These are phyloP conservation scores for Termitomyces titanicus DNA, from an alignment of 768 basidiomycete species.

Conservation along the genomic window DNA sequence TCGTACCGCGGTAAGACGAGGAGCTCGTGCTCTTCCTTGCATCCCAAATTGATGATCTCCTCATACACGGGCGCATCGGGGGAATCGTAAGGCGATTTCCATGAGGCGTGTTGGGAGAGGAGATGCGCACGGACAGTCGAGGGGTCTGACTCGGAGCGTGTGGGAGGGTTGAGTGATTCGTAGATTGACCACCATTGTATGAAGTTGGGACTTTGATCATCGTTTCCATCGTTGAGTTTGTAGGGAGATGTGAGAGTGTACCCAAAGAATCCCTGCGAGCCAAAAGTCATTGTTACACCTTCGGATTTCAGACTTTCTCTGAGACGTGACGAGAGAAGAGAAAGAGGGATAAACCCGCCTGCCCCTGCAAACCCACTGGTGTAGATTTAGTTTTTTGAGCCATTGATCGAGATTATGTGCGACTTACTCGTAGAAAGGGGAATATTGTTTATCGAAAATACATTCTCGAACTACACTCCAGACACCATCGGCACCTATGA, in stretches of 20 bases:
- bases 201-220: slow-evolving; percentile 9
- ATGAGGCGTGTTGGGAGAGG: slow-evolving; percentile 25
- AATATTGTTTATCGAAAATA: slow-evolving; percentile 25
- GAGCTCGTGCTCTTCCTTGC: slow-evolving; percentile 17
- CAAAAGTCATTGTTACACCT: slow-evolving; percentile 35
- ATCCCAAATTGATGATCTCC: slow-evolving; percentile 26
- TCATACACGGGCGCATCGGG: slow-evolving; percentile 19
- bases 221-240: slow-evolving; percentile 4
- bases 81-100: slow-evolving; percentile 33
- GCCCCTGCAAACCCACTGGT: slow-evolving; percentile 27
- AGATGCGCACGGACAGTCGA: slow-evolving; percentile 25
- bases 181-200: slow-evolving; percentile 43
- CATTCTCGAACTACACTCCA: slow-evolving; percentile 31
- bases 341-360: slow-evolving; percentile 34
- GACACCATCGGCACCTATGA: slow-evolving; percentile 39
- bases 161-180: slow-evolving; percentile 24
- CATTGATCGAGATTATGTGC: neutral
- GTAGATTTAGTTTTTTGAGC: neutral
- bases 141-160: slow-evolving; percentile 19
- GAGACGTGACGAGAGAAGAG: slow-evolving; percentile 22
- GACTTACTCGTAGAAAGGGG: slow-evolving; percentile 26
- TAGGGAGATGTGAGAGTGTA: slow-evolving; percentile 24
- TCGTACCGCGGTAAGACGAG: slow-evolving; percentile 36
- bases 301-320: slow-evolving; percentile 25
- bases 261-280: slow-evolving; percentile 34